These are phyloP conservation scores for Candida sp. DNA, from an alignment of 1,139 yeast genomes.

Conservation along the genomic window DNA sequence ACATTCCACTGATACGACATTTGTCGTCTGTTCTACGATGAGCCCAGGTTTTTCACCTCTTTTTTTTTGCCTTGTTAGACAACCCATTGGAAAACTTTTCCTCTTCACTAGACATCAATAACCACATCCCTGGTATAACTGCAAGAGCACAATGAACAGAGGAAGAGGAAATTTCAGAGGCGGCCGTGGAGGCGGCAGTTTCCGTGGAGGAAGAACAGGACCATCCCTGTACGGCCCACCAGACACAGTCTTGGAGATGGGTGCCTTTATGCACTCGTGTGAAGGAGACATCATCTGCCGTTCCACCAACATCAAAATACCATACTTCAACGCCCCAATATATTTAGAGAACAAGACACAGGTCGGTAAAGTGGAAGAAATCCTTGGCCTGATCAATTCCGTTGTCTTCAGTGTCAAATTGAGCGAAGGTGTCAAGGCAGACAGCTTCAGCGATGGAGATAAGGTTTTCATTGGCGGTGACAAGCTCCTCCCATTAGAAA, in stretches of 20 bases:
- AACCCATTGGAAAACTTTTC: slow-evolving; percentile 17
- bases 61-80: slow-evolving; percentile 6
- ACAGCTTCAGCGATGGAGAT: slow-evolving; percentile 94
- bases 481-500: slow-evolving; percentile 91
- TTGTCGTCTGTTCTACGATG: not conserved
- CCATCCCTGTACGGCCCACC: slow-evolving; percentile 75
- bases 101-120: slow-evolving; percentile 4
- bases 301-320: slow-evolving; percentile 91
- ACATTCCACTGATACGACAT: not conserved
- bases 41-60: not conserved
- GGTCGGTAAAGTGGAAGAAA: slow-evolving; percentile 98
- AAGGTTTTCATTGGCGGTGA: slow-evolving; percentile 96
- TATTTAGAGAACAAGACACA: slow-evolving; percentile 94
- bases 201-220: slow-evolving; percentile 59
- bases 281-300: slow-evolving; percentile 99
- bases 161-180: slow-evolving; percentile 79
- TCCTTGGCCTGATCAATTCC: slow-evolving; percentile 96
- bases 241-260: slow-evolving; percentile 94
- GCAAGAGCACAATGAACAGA: slow-evolving; percentile 49
- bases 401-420: slow-evolving; percentile 97
- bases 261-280: slow-evolving; percentile 87
- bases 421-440: slow-evolving; percentile 93
- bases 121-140: not conserved
- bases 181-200: slow-evolving; percentile 54
- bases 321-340: slow-evolving; percentile 99